Evolutionary conservation across 345 rosid species (phyloP).

Genomic region (Syzygium aromaticum): DNA sequence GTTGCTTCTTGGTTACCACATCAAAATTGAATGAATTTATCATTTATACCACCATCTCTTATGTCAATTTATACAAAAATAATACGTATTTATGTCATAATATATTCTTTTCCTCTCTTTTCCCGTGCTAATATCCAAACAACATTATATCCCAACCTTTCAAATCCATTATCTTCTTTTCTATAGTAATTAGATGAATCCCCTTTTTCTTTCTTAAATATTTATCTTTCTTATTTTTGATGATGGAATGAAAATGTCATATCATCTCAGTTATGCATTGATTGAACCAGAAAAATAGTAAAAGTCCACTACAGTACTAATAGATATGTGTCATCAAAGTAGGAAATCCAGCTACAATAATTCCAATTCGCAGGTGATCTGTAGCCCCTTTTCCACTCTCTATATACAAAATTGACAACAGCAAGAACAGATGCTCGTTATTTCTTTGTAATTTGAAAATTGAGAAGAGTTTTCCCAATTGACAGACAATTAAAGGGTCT

Average conservation of each 20-base stretch:
- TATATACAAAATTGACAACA: not conserved
- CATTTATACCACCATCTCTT: not conserved
- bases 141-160: not conserved
- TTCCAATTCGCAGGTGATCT: not conserved
- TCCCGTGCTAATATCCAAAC: not conserved
- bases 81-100: not conserved
- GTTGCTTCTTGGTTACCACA: not conserved
- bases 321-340: not conserved
- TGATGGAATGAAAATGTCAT: not conserved
- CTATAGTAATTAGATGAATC: not conserved
- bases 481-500: not conserved
- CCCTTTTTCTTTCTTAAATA: not conserved
- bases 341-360: not conserved
- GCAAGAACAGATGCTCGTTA: not conserved
- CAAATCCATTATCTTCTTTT: not conserved
- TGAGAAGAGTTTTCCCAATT: not conserved
- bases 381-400: not conserved
- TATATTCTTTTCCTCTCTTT: not conserved
- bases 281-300: not conserved
- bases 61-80: not conserved
- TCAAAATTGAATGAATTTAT: not conserved
- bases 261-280: not conserved
- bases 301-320: not conserved
- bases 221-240: not conserved
- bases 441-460: not conserved